Evolutionary conservation across 1,139 yeast species (phyloP), one percentile per base, ranked within the genome.

Genomic region (Torulaspora pretoriensis): DNA sequence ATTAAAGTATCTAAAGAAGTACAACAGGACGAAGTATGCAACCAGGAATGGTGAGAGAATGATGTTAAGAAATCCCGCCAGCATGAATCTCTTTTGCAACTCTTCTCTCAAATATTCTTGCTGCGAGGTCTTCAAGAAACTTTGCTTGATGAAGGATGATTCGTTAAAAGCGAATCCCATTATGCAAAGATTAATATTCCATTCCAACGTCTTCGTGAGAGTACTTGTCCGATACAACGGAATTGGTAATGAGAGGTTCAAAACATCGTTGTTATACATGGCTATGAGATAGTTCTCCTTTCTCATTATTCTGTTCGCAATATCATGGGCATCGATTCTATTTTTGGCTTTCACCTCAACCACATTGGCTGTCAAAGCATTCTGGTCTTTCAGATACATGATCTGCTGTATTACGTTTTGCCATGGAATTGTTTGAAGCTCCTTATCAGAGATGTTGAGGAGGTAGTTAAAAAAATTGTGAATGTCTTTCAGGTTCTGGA

Each of bases 231-330:
- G 52, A 46, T 53, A 60, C 3, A 65, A 59, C 5, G 74, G 65
- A 4, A 74, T 57, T 0, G 85, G 84, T 14, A 84, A 60, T 0
- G 83, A 73, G 27, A 87, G 68, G 56, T 86, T 84, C 34, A 92
- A 67, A 0, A 90, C 70, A 51, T 86, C 81, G 55, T 82, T 86
- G 67, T 89, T 90, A 56, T 87, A 80, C 58, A 92, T 69, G 0
- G 97, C 97, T 60, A 92, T 87, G 71, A 88, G 75, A 62, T 90
- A 92, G 61, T 92, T 92, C 53, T 94, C 98, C 54, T 83, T 84
- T 46, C 99, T 73, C 98, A 92, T 90, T 47, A 92, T 86, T 50
- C 98, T 72, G 63, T 92, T 94, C 10, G 97, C 97, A 46, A 92
- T 87, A 58, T 84, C 95, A 63, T 89, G 97, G 2, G 97, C 95